Percentiles rank a stretch among this genome's conserved stretches.
These are phyloP conservation scores for Aspergillus alliaceus DNA, from an alignment of 2,329 filamentous ascomycete species.

Conservation along the genomic window DNA sequence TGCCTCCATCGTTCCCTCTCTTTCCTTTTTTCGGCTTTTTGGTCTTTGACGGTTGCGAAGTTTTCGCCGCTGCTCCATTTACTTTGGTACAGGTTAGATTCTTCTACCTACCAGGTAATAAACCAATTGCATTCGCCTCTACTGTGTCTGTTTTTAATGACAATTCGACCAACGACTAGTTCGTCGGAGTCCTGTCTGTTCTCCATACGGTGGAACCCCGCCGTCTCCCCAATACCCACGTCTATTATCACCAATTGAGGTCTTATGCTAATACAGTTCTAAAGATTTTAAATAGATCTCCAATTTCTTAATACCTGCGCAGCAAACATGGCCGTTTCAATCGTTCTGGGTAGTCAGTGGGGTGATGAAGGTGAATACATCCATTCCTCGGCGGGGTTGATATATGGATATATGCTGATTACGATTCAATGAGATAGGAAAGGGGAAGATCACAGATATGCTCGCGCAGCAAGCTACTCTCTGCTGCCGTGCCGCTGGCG, in stretches of 20 bases:
- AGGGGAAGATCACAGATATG: conserved; percentile 51
- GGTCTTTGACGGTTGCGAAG: conserved; percentile 28
- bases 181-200: neutral
- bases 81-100: conserved; percentile 7
- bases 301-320: neutral
- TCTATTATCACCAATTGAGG: neutral
- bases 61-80: conserved; percentile 27
- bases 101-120: neutral
- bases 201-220: neutral
- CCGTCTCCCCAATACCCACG: neutral
- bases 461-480: conserved; percentile 46
- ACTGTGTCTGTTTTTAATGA: neutral
- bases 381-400: neutral
- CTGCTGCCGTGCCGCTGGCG: conserved; percentile 48
- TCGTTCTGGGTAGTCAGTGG: conserved; percentile 50
- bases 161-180: neutral
- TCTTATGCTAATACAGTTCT: neutral
- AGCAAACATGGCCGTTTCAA: conserved; percentile 37
- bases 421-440: conserved; percentile 31
- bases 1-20: conserved; percentile 16
- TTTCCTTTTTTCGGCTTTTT: conserved; percentile 26
- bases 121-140: neutral
- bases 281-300: neutral
- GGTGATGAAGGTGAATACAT: conserved; percentile 45
- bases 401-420: conserved; percentile 4